Evolutionary conservation across 352 stramenopile species (phyloP), one percentile per base, ranked within the genome.

Genomic region (Thraustochytrium striatum): DNA sequence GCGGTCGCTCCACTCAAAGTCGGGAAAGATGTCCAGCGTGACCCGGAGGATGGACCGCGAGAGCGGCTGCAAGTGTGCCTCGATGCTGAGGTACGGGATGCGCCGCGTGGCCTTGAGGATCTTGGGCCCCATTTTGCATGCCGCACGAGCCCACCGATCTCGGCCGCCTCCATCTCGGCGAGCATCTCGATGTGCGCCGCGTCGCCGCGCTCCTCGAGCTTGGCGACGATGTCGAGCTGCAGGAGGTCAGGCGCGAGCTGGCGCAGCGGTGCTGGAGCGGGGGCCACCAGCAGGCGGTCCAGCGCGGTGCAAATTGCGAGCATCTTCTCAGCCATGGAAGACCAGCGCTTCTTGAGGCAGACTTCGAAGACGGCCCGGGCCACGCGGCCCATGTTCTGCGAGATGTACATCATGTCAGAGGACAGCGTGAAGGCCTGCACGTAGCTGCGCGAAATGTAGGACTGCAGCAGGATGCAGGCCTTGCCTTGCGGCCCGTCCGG

Each of bases 401-500:
- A 95, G 3, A 99, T 95, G 86, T 99, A 99, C 80, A 99, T 98
- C 2, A 93, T 98, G 87, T 99, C 97, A 8, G 93, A 98, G 72
- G 98, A 97, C 1, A 99, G 85, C 19, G 96, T 99, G 79, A 99
- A 99, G 68, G 89, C 94, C 13, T 88, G 92, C n/a, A 98, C 86
- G 50, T 90, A 85, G 44, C 89, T 87, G 58, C 88, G 85, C 21
- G 86, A 89, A 62, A 97, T 92, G 85, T 92, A 97, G 7, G 85
- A 82, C 87, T 99, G 96, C 53, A 99, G 84, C 44, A 99, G 86
- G 28, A 99, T 91, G 83, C 95, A 97, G 69, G 91, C 95, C 87
- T 99, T 99, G 3, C 95, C 95, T 47, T 84, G 89, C 57, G 85
- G 93, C 57, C 97, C 93, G 68, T 98, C 89, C 1, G 94, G 90